These are phyloP conservation scores for Daldinia loculata DNA, from an alignment of 495 filamentous ascomycete genomes.

Conservation along the genomic window DNA sequence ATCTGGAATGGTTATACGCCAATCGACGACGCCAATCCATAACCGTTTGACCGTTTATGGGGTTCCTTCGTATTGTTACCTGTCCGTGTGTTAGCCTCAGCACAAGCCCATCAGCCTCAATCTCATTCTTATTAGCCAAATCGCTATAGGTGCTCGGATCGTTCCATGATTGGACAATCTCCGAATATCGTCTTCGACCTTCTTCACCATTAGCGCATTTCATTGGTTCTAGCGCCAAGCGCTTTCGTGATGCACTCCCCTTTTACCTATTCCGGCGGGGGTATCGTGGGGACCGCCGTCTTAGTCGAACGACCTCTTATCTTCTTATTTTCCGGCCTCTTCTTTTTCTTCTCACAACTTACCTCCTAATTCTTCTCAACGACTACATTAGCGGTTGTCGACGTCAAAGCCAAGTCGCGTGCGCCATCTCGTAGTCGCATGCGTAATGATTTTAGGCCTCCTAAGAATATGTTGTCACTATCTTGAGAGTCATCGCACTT, in stretches of 20 bases:
- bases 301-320: constrained; percentile 19
- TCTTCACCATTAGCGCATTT: constrained; percentile 2
- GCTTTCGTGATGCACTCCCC: constrained; percentile 4
- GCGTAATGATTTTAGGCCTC: constrained; percentile 5
- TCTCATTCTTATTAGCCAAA: constrained; percentile 30
- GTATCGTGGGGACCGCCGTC: constrained; percentile 9
- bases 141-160: constrained; percentile 1
- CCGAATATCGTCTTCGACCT: constrained; percentile 10
- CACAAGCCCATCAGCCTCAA: constrained; percentile 39
- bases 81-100: constrained; percentile 16
- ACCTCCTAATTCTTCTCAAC: constrained; percentile 2
- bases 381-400: background rate
- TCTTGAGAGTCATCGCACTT: background rate
- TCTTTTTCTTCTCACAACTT: background rate
- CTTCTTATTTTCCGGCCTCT: background rate
- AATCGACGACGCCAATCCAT: constrained; percentile 20
- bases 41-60: constrained; percentile 3
- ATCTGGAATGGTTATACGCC: constrained; percentile 15
- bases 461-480: background rate
- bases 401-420: background rate
- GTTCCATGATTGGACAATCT: constrained; percentile 14
- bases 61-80: constrained; percentile 34
- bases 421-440: background rate
- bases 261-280: constrained; percentile 18
- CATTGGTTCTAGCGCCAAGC: constrained; percentile 21